Conservation (phyloP, 2,329 filamentous ascomycete genomes). For the Sporothrix schenckii region DNA sequence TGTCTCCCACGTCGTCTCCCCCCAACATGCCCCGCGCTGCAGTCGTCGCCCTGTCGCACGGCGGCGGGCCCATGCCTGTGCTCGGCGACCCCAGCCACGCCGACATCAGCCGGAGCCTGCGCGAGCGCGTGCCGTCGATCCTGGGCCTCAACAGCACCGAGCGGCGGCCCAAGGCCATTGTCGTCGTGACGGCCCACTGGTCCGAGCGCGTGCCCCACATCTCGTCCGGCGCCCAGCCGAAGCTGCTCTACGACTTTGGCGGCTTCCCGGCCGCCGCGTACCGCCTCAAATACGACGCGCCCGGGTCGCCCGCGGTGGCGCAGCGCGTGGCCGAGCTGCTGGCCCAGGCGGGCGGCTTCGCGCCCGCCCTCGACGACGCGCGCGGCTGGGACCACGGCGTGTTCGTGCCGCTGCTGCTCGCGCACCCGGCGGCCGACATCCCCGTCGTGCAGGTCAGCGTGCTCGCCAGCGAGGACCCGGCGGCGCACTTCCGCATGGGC, state of each 20-base stretch:
- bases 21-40: constrained; percentile 48
- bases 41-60: constrained; percentile 55
- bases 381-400: constrained; percentile 65
- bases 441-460: constrained; percentile 63
- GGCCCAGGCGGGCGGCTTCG: constrained; percentile 50
- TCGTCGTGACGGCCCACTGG: constrained; percentile 64
- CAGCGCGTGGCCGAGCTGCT: constrained; percentile 52
- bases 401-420: constrained; percentile 60
- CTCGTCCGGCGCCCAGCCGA: constrained; percentile 52
- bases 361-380: constrained; percentile 45
- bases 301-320: constrained; percentile 58
- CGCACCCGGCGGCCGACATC: constrained; percentile 54
- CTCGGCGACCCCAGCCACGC: constrained; percentile 58
- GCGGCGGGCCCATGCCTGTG: constrained; percentile 60
- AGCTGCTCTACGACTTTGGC: constrained; percentile 60
- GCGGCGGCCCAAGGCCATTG: constrained; percentile 49
- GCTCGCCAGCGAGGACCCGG: constrained; percentile 55
- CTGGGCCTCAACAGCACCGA: constrained; percentile 57
- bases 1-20: neutral
- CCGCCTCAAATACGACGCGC: constrained; percentile 58
- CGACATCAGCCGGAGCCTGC: constrained; percentile 55
- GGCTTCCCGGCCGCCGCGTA: constrained; percentile 62
- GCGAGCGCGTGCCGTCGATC: constrained; percentile 57
- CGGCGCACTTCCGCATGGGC: constrained; percentile 56
- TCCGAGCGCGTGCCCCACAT: constrained; percentile 54